These are phyloP conservation scores for Curvularia eragrostidis DNA, from an alignment of 2,329 filamentous ascomycete species.

Conservation along the genomic window DNA sequence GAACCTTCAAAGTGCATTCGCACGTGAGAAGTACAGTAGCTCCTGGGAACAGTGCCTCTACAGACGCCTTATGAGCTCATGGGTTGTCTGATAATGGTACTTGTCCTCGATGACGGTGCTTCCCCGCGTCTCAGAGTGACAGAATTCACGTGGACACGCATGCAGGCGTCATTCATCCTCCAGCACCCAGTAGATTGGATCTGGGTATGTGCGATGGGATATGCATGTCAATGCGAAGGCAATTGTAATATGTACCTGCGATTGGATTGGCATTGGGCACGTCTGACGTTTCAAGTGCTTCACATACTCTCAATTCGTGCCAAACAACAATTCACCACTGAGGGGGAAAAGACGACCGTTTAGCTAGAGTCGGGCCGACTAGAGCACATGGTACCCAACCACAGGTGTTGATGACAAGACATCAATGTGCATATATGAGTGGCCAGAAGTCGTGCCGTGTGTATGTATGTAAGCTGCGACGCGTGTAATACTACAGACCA, in stretches of 20 bases:
- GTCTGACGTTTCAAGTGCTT: background rate
- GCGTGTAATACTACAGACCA: background rate
- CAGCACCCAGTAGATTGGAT: too few relatives aligned
- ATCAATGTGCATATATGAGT: constrained; percentile 6
- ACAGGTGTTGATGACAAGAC: background rate
- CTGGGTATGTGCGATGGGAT: background rate
- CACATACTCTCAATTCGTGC: background rate
- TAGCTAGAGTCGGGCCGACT: constrained; percentile 4
- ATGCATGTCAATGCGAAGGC: background rate
- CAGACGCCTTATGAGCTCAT: background rate
- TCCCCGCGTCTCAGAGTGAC: constrained; percentile 1
- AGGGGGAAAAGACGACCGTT: background rate
- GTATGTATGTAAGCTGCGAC: background rate
- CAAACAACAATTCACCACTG: background rate
- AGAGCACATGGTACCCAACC: constrained; percentile 3
- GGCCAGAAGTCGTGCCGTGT: constrained; percentile 20
- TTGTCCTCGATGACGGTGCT: constrained; percentile 8
- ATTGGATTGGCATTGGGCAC: background rate
- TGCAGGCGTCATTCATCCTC: background rate
- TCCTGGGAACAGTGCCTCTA: background rate
- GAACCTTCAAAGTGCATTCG: background rate
- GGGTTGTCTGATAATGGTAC: background rate
- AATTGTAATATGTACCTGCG: background rate
- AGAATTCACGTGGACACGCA: constrained; percentile 10
- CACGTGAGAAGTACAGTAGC: background rate